A percentile compares a stretch with the other conserved stretches of the same genome.
Conservation (phyloP, 345 rosid genomes). For the Raphanus raphanistrum region DNA sequence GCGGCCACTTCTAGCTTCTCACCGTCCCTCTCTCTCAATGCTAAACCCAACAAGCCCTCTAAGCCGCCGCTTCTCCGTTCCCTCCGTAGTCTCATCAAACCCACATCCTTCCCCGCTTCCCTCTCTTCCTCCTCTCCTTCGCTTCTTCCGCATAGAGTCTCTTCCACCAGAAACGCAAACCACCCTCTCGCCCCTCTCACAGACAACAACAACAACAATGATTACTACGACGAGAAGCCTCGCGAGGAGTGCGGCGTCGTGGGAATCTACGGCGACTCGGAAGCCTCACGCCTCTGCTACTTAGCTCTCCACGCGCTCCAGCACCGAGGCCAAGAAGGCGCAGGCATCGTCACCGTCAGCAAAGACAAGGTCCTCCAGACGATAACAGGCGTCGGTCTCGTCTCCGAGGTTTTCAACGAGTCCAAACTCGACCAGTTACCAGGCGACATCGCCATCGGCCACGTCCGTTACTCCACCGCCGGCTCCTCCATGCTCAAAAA, state of each 20-base stretch:
- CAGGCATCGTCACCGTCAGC: conserved; percentile 88
- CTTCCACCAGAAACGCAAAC: conserved; percentile 15
- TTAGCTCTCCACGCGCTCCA: conserved; percentile 93
- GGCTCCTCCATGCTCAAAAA: conserved; percentile 93
- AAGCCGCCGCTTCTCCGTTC: conserved; percentile 24
- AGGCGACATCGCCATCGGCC: conserved; percentile 85
- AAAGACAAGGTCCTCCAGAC: conserved; percentile 66
- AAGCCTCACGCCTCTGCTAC: conserved; percentile 88
- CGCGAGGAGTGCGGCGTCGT: conserved; percentile 99
- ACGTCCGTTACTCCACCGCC: conserved; percentile 94
- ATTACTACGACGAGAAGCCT: conserved; percentile 67
- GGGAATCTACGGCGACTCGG: conserved; percentile 89
- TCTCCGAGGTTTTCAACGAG: conserved; percentile 85
- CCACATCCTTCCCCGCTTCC: conserved; percentile 31
- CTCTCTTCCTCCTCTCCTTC: conserved; percentile 28
- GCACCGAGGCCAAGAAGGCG: conserved; percentile 99
- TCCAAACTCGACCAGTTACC: conserved; percentile 85
- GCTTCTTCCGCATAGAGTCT: conserved; percentile 26
- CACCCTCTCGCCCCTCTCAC: conserved; percentile 20
- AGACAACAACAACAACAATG: conserved; percentile 9
- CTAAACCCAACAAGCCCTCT: conserved; percentile 36
- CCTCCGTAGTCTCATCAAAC: conserved; percentile 42
- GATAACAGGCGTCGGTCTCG: conserved; percentile 90
- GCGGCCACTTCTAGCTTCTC: conserved; percentile 46
- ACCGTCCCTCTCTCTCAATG: conserved; percentile 36